Evolutionary conservation across 1,139 yeast genomes (phyloP).

Genomic region (Nakaseomyces uthaithaninus): DNA sequence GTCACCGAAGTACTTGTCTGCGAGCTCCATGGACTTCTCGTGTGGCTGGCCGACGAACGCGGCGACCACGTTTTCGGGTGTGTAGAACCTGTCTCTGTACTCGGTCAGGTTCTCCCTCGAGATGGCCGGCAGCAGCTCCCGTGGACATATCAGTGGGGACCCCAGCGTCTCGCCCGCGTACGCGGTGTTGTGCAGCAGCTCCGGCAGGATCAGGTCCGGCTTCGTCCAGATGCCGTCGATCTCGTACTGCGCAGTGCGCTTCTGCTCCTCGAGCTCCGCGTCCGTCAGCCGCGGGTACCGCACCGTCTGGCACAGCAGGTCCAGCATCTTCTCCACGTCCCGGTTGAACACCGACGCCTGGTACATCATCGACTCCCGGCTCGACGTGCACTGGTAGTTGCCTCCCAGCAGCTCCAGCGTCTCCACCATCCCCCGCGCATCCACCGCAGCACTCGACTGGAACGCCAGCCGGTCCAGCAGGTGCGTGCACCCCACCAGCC

Average conservation of each 20-base stretch:
- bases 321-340: constrained; percentile 79
- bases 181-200: constrained; percentile 76
- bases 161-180: constrained; percentile 70
- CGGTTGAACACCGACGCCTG: constrained; percentile 89
- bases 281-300: constrained; percentile 58
- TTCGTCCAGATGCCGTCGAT: constrained; percentile 72
- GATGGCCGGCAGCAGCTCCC: constrained; percentile 53
- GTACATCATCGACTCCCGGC: constrained; percentile 84
- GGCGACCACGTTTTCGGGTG: constrained; percentile 75
- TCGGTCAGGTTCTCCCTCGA: constrained; percentile 45
- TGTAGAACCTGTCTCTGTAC: constrained; percentile 62
- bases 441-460: constrained; percentile 59
- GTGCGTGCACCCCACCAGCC: constrained; percentile 66
- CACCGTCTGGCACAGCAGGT: constrained; percentile 72
- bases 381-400: constrained; percentile 87
- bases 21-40: constrained; percentile 56
- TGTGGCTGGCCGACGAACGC: constrained; percentile 86
- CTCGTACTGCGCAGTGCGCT: constrained; percentile 71
- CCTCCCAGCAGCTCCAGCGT: constrained; percentile 79
- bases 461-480: constrained; percentile 80
- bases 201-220: constrained; percentile 85
- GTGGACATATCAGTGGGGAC: constrained; percentile 75
- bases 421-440: constrained; percentile 67
- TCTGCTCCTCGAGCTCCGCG: constrained; percentile 67
- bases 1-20: constrained; percentile 56